Evolutionary conservation across 2,329 filamentous ascomycete species (phyloP).

Genomic region (Epichloe aotearoae): DNA sequence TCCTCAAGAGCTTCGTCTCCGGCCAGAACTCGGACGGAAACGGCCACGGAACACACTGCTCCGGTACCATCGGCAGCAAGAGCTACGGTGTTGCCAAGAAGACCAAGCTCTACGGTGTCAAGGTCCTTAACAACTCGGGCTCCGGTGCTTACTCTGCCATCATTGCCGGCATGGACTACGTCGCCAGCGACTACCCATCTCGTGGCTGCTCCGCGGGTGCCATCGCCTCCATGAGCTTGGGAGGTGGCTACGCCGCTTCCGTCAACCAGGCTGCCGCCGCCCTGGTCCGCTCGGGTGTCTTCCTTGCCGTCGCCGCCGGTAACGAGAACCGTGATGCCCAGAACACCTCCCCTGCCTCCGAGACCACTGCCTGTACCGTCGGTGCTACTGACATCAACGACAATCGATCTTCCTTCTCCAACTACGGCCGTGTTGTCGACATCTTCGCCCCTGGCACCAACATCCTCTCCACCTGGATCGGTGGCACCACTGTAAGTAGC

Average conservation of each 20-base stretch:
- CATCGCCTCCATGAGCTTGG: constrained; percentile 45
- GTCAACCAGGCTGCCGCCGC: constrained; percentile 37
- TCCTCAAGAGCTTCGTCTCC: constrained; percentile 16
- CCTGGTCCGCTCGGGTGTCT: constrained; percentile 32
- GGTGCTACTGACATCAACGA: constrained; percentile 31
- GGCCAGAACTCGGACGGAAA: constrained; percentile 17
- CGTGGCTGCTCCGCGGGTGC: constrained; percentile 29
- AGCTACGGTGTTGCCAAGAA: constrained; percentile 29
- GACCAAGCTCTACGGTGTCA: constrained; percentile 28
- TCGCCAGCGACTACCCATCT: constrained; percentile 12
- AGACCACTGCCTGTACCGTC: constrained; percentile 37
- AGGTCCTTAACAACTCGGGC: constrained; percentile 28
- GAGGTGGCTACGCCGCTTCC: constrained; percentile 30
- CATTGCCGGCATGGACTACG: constrained; percentile 33
- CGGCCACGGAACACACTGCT: constrained; percentile 29
- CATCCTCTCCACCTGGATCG: constrained; percentile 35
- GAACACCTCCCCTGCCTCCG: constrained; percentile 34
- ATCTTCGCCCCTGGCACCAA: constrained; percentile 36
- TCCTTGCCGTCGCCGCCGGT: constrained; percentile 43
- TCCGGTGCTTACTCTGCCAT: constrained; percentile 25
- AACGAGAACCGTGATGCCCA: constrained; percentile 33
- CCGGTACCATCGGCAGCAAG: constrained; percentile 20
- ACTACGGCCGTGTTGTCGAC: constrained; percentile 36
- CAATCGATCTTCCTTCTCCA: constrained; percentile 33
- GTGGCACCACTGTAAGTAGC: constrained; percentile 18